Base-by-base conservation (phyloP, 345 rosid genomes). In the Erysimum cheiranthoides region DNA sequence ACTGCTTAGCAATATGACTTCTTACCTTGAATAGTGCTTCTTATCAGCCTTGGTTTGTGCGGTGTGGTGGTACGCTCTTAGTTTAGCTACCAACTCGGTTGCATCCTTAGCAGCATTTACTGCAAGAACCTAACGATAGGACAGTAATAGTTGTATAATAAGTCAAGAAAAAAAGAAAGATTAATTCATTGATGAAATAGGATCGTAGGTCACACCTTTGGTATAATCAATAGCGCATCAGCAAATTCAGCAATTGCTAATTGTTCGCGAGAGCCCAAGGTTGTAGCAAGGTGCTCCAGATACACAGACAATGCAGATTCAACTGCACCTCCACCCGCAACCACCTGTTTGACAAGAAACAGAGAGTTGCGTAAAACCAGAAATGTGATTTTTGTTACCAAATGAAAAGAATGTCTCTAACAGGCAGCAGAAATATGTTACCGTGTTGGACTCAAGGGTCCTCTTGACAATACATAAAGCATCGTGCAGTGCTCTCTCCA, bases 301-400 rank as follows among this genome's bases (percentile, higher is more conserved):
- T 92, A 89, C 35, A 95, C 97, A 53, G 98, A 88, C 60, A 92
- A 80, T 42, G 99, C 96, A 68, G 97, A 78, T 75, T 95, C 98
- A 68, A 95, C 98, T 2, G 99, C 99, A 68, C 98, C 99, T 76
- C 99, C 99, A 68, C 98, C 99, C 1, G 98, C 99, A 42, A 95
- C 99, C 53, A 92, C 98, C 99, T 92, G 73, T 82, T 28, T 32
- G 56, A 68, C 68, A 61, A 14, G 68, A 59, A 39, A 67, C 49
- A 64, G 21, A 30, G 66, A 31, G 16, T 64, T 49, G 47, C 0
- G 11, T 51, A 32, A 38, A 53, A 58, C 56, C 38, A 68, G 45
- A 42, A 31, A 28, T 9, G 27, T 8, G 10, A 61, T 9, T 12
- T 60, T 34, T 2, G 5, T 64, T 12, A 31, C 60, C n/a, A 46